Percentiles rank a stretch among this genome's conserved stretches.
These are phyloP conservation scores for Pogostemon cablin DNA, from an alignment of 257 asterid genomes.

Conservation along the genomic window DNA sequence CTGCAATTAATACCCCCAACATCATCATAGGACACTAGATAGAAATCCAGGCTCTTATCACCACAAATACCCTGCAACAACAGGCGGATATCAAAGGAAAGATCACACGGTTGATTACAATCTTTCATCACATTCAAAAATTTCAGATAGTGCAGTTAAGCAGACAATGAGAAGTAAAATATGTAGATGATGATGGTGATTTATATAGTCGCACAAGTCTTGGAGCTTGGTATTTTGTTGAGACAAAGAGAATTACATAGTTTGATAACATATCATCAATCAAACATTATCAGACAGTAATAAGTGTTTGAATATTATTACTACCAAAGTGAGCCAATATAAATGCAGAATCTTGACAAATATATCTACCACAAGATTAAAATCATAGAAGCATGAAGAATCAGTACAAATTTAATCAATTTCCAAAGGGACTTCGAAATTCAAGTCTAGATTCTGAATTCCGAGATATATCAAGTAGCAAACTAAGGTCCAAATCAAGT, in stretches of 20 bases:
- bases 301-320: not conserved
- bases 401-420: not conserved
- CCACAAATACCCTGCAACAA: conserved; percentile 73
- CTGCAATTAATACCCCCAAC: conserved; percentile 90
- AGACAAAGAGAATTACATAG: not conserved
- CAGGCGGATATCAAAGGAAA: conserved; percentile 12
- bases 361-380: not conserved
- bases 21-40: conserved; percentile 75
- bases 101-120: conserved; percentile 6
- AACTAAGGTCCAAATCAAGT: not conserved
- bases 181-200: not conserved
- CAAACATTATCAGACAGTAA: not conserved
- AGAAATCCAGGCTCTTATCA: conserved; percentile 76
- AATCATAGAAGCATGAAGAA: not conserved
- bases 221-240: not conserved
- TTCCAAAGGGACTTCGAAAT: not conserved
- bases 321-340: not conserved
- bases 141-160: not conserved
- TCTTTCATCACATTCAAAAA: not conserved
- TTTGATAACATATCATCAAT: not conserved
- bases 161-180: not conserved
- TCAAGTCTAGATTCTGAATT: not conserved
- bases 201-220: not conserved
- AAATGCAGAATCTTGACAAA: conserved; percentile 15
- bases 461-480: not conserved